These are phyloP conservation scores for Escovopsis sp. DNA, from an alignment of 2,329 filamentous ascomycete genomes.

Conservation along the genomic window DNA sequence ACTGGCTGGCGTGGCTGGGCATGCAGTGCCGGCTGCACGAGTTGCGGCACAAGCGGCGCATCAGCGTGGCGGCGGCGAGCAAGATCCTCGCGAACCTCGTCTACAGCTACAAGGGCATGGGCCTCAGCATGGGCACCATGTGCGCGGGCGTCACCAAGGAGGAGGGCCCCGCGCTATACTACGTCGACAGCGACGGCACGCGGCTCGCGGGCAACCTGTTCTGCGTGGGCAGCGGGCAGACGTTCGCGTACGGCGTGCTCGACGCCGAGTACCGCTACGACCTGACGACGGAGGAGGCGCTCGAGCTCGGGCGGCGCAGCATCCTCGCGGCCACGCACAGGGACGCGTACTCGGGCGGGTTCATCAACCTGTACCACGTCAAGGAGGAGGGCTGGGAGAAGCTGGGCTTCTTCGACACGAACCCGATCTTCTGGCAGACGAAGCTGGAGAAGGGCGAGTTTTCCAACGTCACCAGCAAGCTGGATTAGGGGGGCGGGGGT, in stretches of 20 bases:
- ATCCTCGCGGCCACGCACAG: conserved; percentile 93
- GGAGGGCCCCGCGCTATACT: conserved; percentile 95
- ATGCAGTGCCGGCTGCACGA: conserved; percentile 99
- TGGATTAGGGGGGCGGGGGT: conserved; percentile 27
- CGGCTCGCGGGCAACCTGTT: conserved; percentile 88
- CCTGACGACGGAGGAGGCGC: conserved; percentile 69
- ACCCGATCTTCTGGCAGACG: conserved; percentile 99
- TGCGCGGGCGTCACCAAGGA: conserved; percentile 90
- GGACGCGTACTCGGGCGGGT: conserved; percentile 97
- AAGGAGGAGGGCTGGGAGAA: conserved; percentile 99
- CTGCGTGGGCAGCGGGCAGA: conserved; percentile 96
- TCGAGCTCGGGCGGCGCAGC: conserved; percentile 80
- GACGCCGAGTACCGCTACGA: conserved; percentile 94
- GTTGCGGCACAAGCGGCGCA: conserved; percentile 96
- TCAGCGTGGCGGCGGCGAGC: conserved; percentile 89
- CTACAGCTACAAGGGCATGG: conserved; percentile 98
- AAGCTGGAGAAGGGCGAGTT: conserved; percentile 99
- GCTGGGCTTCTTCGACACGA: conserved; percentile 95
- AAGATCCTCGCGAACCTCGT: conserved; percentile 98
- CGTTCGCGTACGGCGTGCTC: conserved; percentile 94
- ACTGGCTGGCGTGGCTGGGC: conserved; percentile 96
- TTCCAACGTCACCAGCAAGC: conserved; percentile 73
- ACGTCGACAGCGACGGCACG: conserved; percentile 90
- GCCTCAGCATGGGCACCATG: conserved; percentile 98
- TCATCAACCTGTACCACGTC: conserved; percentile 97